A percentile compares a stretch with the other conserved stretches of the same genome.
phyloP scores from a whole-genome alignment of 2,329 filamentous ascomycete genomes.

The Clathrospora elynae region DNA sequence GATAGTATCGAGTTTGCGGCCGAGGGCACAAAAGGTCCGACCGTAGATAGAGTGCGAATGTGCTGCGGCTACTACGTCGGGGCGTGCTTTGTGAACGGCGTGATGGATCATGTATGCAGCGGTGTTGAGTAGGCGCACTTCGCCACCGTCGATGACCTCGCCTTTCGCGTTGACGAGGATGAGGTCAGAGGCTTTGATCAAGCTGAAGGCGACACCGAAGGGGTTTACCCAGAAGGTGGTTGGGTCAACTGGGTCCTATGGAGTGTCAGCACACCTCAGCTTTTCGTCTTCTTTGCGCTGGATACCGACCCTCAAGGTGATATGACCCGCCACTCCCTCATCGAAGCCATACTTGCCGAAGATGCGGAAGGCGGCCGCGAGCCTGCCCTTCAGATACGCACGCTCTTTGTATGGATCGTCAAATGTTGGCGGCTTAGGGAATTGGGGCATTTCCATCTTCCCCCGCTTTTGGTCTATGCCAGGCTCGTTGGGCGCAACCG shows the following conservation, averaged over 20 bases:
- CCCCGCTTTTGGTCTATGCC: slow-evolving; percentile 36
- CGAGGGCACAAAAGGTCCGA: slow-evolving; percentile 66
- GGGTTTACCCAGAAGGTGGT: slow-evolving; percentile 70
- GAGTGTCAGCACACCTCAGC: slow-evolving; percentile 13
- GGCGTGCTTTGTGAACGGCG: slow-evolving; percentile 63
- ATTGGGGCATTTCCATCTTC: slow-evolving; percentile 30
- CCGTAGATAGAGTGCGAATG: slow-evolving; percentile 65
- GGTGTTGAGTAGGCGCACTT: slow-evolving; percentile 45
- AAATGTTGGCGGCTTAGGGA: slow-evolving; percentile 44
- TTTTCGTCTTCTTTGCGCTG: not conserved
- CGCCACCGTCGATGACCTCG: slow-evolving; percentile 66
- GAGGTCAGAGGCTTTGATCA: slow-evolving; percentile 68
- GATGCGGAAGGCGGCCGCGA: slow-evolving; percentile 48
- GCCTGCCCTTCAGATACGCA: slow-evolving; percentile 45
- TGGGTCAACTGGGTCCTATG: slow-evolving; percentile 61
- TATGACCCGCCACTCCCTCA: slow-evolving; percentile 64
- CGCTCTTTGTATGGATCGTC: slow-evolving; percentile 47
- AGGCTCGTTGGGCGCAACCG: slow-evolving; percentile 39
- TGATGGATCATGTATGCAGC: slow-evolving; percentile 66
- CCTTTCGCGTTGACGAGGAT: slow-evolving; percentile 68
- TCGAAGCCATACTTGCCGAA: slow-evolving; percentile 50
- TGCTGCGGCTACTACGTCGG: slow-evolving; percentile 63
- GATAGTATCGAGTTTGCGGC: slow-evolving; percentile 63
- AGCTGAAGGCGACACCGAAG: slow-evolving; percentile 65
- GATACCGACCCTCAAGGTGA: slow-evolving; percentile 59